These are phyloP conservation scores for Arabidopsis suecica DNA, from an alignment of 345 rosid species.

Conservation along the genomic window DNA sequence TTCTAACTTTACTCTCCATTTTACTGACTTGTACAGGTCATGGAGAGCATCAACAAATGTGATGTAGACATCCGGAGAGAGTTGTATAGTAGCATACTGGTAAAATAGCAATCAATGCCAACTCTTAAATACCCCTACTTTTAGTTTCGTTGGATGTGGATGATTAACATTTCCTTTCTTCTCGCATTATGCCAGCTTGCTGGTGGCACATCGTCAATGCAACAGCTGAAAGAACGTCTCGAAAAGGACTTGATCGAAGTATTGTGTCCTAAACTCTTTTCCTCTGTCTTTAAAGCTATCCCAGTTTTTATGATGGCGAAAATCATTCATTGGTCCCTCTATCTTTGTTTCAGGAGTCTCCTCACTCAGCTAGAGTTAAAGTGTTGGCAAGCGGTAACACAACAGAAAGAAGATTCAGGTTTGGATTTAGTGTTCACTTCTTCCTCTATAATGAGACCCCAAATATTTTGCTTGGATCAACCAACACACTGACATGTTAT, in stretches of 20 bases:
- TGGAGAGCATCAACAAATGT: constrained; percentile 92
- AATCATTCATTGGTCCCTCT: constrained; percentile 8
- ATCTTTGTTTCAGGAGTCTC: constrained; percentile 76
- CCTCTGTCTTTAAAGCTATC: neutral
- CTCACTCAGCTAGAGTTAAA: constrained; percentile 97
- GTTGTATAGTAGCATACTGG: constrained; percentile 91
- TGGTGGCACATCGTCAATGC: constrained; percentile 99
- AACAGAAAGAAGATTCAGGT: constrained; percentile 93
- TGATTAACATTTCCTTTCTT: constrained; percentile 16
- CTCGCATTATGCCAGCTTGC: constrained; percentile 66
- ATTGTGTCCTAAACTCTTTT: constrained; percentile 23
- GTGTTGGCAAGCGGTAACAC: constrained; percentile 96
- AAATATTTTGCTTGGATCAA: neutral
- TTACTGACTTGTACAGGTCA: constrained; percentile 58
- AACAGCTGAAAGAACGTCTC: constrained; percentile 96
- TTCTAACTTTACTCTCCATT: constrained; percentile 17
- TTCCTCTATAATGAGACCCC: neutral
- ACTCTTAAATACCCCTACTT: neutral
- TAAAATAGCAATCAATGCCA: constrained; percentile 44
- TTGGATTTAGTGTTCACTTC: constrained; percentile 24
- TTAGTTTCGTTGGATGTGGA: constrained; percentile 19
- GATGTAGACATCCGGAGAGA: constrained; percentile 97
- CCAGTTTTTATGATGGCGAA: neutral
- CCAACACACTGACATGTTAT: constrained; percentile 17
- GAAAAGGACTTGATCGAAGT: constrained; percentile 99